Evolutionary conservation across 106 monocot species (phyloP).

Genomic region (Allium fistulosum): DNA sequence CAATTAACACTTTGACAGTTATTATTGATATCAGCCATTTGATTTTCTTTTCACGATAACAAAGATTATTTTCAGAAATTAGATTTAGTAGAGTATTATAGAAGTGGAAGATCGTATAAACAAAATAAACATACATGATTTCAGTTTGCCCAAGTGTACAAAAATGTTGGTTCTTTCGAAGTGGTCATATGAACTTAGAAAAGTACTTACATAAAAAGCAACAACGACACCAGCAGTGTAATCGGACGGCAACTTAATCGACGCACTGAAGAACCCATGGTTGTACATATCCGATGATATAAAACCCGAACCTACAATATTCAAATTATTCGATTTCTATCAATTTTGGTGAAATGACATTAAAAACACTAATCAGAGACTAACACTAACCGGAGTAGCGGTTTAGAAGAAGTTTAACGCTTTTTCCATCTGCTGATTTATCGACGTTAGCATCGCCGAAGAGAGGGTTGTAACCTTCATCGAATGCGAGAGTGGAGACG

Average conservation of each 20-base stretch:
- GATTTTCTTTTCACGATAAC: too few species aligned
- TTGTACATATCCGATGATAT: slow-evolving; percentile 37
- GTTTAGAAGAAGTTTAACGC: slow-evolving; percentile 33
- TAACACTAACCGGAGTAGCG: slow-evolving; percentile 33
- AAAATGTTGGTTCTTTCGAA: too few species aligned
- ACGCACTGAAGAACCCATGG: slow-evolving; percentile 50
- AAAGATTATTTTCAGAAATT: too few species aligned
- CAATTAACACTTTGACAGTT: too few species aligned
- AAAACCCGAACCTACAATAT: slow-evolving; percentile 36
- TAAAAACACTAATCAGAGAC: background rate
- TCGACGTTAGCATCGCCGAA: slow-evolving; percentile 45
- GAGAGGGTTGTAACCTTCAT: slow-evolving; percentile 35
- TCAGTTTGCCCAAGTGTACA: too few species aligned
- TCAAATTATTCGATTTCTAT: background rate
- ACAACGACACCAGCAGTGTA: slow-evolving; percentile 67
- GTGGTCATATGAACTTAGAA: too few species aligned
- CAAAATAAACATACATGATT: too few species aligned
- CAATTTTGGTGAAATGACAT: background rate
- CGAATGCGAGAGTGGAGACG: slow-evolving; percentile 30
- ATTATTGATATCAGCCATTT: too few species aligned
- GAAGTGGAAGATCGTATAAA: too few species aligned
- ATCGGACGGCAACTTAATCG: slow-evolving; percentile 45
- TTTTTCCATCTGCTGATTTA: slow-evolving; percentile 23
- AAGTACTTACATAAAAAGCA: slow-evolving; percentile 43
- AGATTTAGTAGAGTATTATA: too few species aligned